These are phyloP conservation scores for Globisporangium irregulare DNA, from an alignment of 352 stramenopile genomes.

Conservation along the genomic window DNA sequence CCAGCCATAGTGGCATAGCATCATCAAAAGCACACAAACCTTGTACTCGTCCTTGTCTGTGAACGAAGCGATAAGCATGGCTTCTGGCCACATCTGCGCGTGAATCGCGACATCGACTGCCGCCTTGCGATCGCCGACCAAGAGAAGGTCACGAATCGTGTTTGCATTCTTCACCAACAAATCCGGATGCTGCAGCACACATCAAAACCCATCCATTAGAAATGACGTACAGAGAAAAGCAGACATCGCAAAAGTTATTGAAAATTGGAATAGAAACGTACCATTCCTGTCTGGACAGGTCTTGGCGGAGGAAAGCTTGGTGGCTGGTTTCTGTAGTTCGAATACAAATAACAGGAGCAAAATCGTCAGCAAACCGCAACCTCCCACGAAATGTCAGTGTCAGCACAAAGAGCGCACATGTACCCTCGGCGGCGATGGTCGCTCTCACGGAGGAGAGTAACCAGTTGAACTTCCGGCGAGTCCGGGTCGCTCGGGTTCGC, in stretches of 20 bases:
- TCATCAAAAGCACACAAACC: constrained; percentile 13
- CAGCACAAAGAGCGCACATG: constrained; percentile 5
- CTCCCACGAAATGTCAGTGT: background rate
- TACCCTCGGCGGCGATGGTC: constrained; percentile 59
- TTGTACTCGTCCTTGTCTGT: constrained; percentile 86
- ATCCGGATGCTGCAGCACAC: constrained; percentile 46
- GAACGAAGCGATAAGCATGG: constrained; percentile 84
- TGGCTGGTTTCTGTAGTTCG: constrained; percentile 27
- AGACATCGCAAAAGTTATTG: background rate
- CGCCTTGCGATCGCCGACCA: constrained; percentile 73
- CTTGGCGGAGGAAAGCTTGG: constrained; percentile 46
- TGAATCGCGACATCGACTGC: constrained; percentile 75
- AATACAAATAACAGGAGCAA: background rate
- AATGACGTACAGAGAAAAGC: background rate
- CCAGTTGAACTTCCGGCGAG: constrained; percentile 65
- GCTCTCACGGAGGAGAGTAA: constrained; percentile 65
- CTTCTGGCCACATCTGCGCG: constrained; percentile 84
- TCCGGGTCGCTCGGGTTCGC: constrained; percentile 48
- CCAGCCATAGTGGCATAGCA: background rate
- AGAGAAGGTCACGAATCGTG: constrained; percentile 63
- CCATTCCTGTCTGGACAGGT: constrained; percentile 33
- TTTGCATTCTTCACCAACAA: constrained; percentile 42
- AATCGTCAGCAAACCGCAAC: background rate
- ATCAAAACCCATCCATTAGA: background rate
- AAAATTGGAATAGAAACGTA: constrained; percentile 17